A percentile compares a stretch with the other conserved stretches of the same genome.
Evolutionary conservation across 495 filamentous ascomycete species (phyloP).

Genomic region (Cercophora newfieldiana): DNA sequence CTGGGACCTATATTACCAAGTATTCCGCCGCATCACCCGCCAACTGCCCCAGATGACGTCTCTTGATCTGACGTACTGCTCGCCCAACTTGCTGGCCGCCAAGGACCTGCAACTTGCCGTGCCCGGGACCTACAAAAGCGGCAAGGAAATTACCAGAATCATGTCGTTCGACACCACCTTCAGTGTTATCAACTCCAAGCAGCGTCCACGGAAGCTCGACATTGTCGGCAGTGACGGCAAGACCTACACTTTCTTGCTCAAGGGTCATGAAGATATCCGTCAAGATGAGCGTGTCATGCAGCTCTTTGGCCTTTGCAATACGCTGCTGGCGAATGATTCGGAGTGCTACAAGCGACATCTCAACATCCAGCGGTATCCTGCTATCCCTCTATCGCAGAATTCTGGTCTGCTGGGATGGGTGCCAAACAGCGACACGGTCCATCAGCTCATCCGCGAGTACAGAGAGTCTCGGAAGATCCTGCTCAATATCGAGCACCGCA

Average conservation of each 20-base stretch:
- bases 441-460: slow-evolving; percentile 95
- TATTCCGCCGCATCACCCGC: slow-evolving; percentile 90
- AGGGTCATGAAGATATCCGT: slow-evolving; percentile 97
- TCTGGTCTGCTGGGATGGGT: slow-evolving; percentile 96
- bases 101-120: slow-evolving; percentile 85
- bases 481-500: slow-evolving; percentile 97
- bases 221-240: slow-evolving; percentile 85
- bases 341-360: slow-evolving; percentile 97
- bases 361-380: slow-evolving; percentile 91
- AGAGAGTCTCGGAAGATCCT: slow-evolving; percentile 94
- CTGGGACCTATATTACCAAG: slow-evolving; percentile 98
- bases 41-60: slow-evolving; percentile 88
- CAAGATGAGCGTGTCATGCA: slow-evolving; percentile 99
- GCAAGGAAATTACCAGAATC: slow-evolving; percentile 82
- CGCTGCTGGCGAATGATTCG: slow-evolving; percentile 83
- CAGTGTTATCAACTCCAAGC: slow-evolving; percentile 94
- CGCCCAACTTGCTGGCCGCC: slow-evolving; percentile 82
- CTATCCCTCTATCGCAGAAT: slow-evolving; percentile 92
- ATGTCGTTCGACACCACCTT: slow-evolving; percentile 84
- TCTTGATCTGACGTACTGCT: slow-evolving; percentile 95
- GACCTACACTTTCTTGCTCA: slow-evolving; percentile 82
- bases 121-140: slow-evolving; percentile 89
- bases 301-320: slow-evolving; percentile 94
- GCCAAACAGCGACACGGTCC: slow-evolving; percentile 95
- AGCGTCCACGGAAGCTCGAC: slow-evolving; percentile 85